Base-by-base conservation (phyloP, 306 rosid species). In the Glycine latifolia region DNA sequence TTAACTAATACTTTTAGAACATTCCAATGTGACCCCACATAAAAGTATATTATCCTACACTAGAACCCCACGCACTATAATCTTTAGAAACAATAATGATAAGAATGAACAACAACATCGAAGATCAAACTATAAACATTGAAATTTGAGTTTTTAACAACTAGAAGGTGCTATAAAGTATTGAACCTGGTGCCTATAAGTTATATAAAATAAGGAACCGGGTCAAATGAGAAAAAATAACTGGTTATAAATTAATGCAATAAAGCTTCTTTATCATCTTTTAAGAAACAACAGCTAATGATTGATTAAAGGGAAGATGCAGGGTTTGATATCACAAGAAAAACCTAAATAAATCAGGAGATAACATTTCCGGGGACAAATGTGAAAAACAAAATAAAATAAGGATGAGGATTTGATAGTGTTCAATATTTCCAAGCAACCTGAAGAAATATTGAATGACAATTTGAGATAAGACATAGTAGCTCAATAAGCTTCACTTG, bases 401-500 rank as follows among this genome's bases (percentile, higher is more conserved):
- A 76, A 77, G 80, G 84, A 65, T 73, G 53, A 60, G 48, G 76
- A 72, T 72, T 52, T 31, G 73, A 77, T 16, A 89, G 47, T 77
- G 81, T 83, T 79, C 67, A 79, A 82, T 73, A 82, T 83, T 83
- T 78, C 71, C 74, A 85, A 84, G 82, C 88, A 86, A 75, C 74
- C 78, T 62, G 72, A 80, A 46, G 84, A 75, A 82, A 71, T 62
- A 82, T 80, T 76, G 81, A 66, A 37, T 80, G 83, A 80, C 83
- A 86, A 82, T 37, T 81, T 77, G 87, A 77, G 83, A 82, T 0
- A 54, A 74, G 81, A 74, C 65, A 73, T 66, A 50, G 82, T 71
- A 81, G 83, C 90, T 80, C 86, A 66, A 80, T 26, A 75, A 84
- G 87, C 89, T 77, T 76, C 82, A 67, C 79, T 78, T 63, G 80